Evolutionary conservation across 2,329 filamentous ascomycete genomes (phyloP).

Genomic region (Fusarium sp.): DNA sequence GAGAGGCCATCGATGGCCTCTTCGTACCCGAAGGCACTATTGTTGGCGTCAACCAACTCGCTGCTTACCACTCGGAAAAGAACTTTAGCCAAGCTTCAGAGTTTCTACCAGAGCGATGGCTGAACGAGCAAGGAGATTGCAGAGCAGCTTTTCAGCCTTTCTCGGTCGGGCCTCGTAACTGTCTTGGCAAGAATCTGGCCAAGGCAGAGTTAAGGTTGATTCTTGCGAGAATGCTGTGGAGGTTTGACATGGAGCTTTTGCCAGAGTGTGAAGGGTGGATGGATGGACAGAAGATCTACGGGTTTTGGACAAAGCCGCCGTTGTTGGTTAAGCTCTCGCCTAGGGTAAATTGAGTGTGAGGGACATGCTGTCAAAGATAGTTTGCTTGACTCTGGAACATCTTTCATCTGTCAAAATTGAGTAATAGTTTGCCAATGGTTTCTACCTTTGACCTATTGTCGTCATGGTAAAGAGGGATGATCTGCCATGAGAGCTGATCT

Average conservation of each 20-base stretch:
- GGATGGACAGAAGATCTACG: slow-evolving; percentile 30
- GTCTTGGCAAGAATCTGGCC: slow-evolving; percentile 34
- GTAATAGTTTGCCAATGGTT: not conserved
- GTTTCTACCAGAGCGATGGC: slow-evolving; percentile 32
- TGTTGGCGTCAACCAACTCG: slow-evolving; percentile 32
- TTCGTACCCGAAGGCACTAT: slow-evolving; percentile 30
- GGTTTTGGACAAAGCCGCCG: slow-evolving; percentile 36
- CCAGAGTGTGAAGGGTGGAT: slow-evolving; percentile 22
- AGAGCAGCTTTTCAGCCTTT: slow-evolving; percentile 31
- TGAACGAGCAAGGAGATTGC: not conserved
- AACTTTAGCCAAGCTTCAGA: slow-evolving; percentile 18
- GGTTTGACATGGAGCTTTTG: slow-evolving; percentile 31
- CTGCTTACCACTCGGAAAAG: slow-evolving; percentile 18
- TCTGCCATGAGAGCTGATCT: not conserved
- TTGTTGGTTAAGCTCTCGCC: not conserved
- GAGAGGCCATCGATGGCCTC: slow-evolving; percentile 23
- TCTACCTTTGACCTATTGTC: not conserved
- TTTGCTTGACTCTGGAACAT: not conserved
- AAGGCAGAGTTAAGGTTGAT: slow-evolving; percentile 33
- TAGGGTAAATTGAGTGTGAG: not conserved
- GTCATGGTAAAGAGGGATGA: not conserved
- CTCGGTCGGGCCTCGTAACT: slow-evolving; percentile 28
- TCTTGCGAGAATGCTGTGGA: slow-evolving; percentile 29
- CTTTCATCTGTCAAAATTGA: not conserved
- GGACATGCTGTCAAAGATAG: not conserved